These are phyloP conservation scores for Elongisporangium undulatum DNA, from an alignment of 352 stramenopile species.

Conservation along the genomic window DNA sequence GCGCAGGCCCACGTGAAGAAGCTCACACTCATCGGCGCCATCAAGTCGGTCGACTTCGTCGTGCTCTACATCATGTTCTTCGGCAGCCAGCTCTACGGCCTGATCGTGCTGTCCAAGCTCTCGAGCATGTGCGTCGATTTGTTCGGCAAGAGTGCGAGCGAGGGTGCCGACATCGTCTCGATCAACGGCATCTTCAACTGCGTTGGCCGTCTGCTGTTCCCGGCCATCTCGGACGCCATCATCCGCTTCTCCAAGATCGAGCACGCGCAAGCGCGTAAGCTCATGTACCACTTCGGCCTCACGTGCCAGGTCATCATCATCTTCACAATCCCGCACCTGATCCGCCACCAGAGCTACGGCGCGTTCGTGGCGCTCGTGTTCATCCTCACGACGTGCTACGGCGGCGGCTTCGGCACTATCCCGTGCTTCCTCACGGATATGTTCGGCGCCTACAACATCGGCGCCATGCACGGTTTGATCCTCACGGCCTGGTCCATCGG, in stretches of 20 bases:
- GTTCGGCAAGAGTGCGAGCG: constrained; percentile 33
- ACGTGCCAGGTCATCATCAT: constrained; percentile 57
- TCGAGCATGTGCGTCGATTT: constrained; percentile 48
- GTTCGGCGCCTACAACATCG: constrained; percentile 83
- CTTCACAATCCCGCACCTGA: constrained; percentile 53
- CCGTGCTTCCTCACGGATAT: constrained; percentile 75
- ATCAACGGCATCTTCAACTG: constrained; percentile 65
- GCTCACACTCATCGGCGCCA: constrained; percentile 42
- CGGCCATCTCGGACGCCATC: constrained; percentile 37
- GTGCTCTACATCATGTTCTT: constrained; percentile 74
- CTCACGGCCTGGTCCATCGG: constrained; percentile 75
- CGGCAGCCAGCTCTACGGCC: constrained; percentile 53
- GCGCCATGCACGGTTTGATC: constrained; percentile 70
- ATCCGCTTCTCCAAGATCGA: constrained; percentile 36
- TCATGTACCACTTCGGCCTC: constrained; percentile 59
- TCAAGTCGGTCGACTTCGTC: constrained; percentile 52
- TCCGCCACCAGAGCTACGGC: constrained; percentile 48
- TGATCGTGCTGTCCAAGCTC: constrained; percentile 61
- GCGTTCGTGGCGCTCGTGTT: constrained; percentile 57
- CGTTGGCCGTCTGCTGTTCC: constrained; percentile 40
- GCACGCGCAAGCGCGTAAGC: constrained; percentile 46
- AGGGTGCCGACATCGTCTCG: constrained; percentile 43
- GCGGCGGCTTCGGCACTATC: constrained; percentile 70
- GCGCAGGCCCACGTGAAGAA: constrained; percentile 42
- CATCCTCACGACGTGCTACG: constrained; percentile 66